Evolutionary conservation across 176 grass and related monocot species (phyloP).

Genomic region (Typha latifolia): DNA sequence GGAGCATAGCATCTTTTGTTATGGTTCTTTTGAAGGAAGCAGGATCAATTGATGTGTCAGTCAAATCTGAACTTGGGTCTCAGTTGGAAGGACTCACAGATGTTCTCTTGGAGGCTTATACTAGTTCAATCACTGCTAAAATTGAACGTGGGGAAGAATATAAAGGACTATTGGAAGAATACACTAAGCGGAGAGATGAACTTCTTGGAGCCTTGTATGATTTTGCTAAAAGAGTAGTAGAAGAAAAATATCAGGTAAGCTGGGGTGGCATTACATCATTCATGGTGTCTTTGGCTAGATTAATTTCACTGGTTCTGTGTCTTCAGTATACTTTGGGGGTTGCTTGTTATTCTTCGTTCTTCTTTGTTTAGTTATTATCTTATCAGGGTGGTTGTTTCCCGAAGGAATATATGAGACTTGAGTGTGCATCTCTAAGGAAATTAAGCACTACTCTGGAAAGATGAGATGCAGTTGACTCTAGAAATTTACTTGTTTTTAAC

Average conservation of each 20-base stretch:
- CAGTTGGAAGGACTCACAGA: constrained; percentile 71
- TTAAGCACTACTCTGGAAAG: too few species aligned
- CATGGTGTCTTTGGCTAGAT: not conserved
- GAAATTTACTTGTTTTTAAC: not conserved
- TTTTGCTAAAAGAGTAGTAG: constrained; percentile 68
- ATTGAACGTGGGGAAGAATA: constrained; percentile 69
- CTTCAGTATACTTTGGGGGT: not conserved
- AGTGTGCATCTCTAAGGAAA: too few species aligned
- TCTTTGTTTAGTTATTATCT: not conserved
- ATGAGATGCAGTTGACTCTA: too few species aligned
- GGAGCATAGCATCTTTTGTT: constrained; percentile 62
- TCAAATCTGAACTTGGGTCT: constrained; percentile 59
- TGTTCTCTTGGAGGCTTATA: constrained; percentile 76
- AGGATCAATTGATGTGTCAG: constrained; percentile 37
- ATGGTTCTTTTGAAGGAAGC: constrained; percentile 66
- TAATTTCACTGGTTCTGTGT: not conserved
- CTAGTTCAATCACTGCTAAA: constrained; percentile 63
- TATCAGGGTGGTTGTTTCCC: not conserved
- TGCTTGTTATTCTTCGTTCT: not conserved
- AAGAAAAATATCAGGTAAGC: constrained; percentile 68
- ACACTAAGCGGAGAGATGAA: constrained; percentile 73
- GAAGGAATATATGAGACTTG: too few species aligned
- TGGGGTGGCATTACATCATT: not conserved
- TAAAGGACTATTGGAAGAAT: constrained; percentile 68
- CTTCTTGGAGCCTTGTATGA: constrained; percentile 79